phyloP scores from a whole-genome alignment of 1,284 basidiomycete genomes.

The Pseudozyma pruni region DNA sequence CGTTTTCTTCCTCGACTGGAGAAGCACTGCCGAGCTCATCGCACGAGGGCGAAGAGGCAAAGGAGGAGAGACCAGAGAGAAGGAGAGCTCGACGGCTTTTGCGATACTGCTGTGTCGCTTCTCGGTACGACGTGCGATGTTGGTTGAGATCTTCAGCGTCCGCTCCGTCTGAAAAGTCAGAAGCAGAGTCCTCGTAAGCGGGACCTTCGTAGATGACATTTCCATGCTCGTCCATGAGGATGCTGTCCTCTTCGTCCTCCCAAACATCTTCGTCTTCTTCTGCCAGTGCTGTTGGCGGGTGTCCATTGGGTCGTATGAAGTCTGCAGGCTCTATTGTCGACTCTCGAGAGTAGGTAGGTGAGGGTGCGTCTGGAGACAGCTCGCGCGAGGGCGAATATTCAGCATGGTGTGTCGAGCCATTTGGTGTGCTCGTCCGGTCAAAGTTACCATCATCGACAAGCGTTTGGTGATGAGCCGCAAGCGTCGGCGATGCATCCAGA shows the following conservation, averaged over 20 bases:
- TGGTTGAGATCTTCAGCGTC: conserved; percentile 25
- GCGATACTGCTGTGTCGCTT: conserved; percentile 47
- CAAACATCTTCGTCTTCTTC: conserved; percentile 49
- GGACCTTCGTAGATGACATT: conserved; percentile 30
- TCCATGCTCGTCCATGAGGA: conserved; percentile 28
- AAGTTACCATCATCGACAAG: neutral
- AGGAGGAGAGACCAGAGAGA: conserved; percentile 39
- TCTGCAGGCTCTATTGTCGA: conserved; percentile 13
- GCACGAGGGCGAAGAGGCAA: conserved; percentile 34
- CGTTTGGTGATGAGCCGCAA: neutral
- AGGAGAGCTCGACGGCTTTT: conserved; percentile 46
- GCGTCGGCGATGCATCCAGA: neutral
- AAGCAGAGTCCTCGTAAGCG: conserved; percentile 29
- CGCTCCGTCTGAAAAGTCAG: conserved; percentile 31
- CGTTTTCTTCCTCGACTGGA: conserved; percentile 10
- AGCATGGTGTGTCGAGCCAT: neutral
- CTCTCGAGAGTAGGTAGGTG: conserved; percentile 11
- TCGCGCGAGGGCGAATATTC: neutral
- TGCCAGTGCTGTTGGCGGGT: neutral
- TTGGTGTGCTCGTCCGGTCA: no score
- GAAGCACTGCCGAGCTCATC: conserved; percentile 26
- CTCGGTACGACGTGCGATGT: conserved; percentile 34
- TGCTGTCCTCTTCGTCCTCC: conserved; percentile 44
- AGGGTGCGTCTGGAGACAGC: neutral
- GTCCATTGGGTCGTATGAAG: neutral